A percentile compares a stretch with the other conserved stretches of the same genome.
These are phyloP conservation scores for Citrullus mucosospermus DNA, from an alignment of 306 rosid genomes.

Conservation along the genomic window DNA sequence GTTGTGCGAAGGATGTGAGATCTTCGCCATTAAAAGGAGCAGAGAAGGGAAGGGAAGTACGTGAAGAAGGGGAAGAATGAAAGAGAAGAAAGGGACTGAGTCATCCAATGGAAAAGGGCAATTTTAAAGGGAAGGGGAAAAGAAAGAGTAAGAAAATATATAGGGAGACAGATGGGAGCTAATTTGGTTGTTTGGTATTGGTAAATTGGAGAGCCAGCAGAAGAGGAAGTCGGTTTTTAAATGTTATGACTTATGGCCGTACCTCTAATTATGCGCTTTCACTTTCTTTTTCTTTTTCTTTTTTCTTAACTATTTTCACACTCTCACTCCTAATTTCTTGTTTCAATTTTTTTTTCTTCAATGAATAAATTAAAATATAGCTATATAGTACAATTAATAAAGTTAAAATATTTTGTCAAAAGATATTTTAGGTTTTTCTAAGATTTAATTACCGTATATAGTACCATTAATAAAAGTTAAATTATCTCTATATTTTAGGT, in stretches of 20 bases:
- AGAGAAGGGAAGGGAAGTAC: not conserved
- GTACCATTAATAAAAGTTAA: no score
- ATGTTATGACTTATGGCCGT: not conserved
- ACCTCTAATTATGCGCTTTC: not conserved
- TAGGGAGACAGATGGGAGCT: not conserved
- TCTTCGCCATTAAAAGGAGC: constrained; percentile 42
- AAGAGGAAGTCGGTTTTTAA: not conserved
- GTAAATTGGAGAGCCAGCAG: not conserved
- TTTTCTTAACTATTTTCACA: not conserved
- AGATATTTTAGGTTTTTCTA: no score
- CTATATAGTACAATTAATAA: not conserved
- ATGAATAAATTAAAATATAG: not conserved
- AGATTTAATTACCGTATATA: not conserved
- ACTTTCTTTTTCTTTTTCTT: not conserved
- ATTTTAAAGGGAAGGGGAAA: not conserved
- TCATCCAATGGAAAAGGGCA: not conserved
- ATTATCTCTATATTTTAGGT: no score
- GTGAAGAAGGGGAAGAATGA: not conserved
- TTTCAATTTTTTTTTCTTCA: not conserved
- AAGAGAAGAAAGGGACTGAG: not conserved
- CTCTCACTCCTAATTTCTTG: not conserved
- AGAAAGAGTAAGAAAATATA: not conserved
- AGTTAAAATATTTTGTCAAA: no score
- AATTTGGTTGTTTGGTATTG: not conserved
- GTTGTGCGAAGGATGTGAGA: constrained; percentile 32